Conservation (phyloP, 495 filamentous ascomycete genomes). For the Daldinia bambusicola region DNA sequence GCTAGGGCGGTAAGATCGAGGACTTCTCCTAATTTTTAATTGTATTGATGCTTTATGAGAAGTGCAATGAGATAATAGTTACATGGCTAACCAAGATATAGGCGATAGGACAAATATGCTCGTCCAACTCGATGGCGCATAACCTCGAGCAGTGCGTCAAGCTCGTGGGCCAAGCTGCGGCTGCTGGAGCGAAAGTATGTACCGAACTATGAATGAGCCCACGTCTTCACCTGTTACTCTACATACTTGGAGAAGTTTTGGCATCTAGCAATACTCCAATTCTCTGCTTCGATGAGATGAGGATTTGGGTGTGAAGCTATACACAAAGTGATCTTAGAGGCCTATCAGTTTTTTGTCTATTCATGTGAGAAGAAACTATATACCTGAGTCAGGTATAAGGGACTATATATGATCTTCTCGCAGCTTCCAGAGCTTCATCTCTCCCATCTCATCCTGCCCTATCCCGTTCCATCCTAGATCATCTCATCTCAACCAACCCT, state of each 20-base stretch:
- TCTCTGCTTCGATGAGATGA: not conserved
- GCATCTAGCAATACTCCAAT: not conserved
- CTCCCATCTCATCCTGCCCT: not conserved
- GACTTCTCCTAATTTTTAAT: not conserved
- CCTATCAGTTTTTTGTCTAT: too few species aligned
- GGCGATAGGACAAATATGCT: conserved; percentile 90
- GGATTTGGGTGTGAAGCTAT: not conserved
- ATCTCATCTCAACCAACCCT: not conserved
- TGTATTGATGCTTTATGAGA: not conserved
- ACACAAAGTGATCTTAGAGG: not conserved
- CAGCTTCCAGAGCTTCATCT: too few species aligned
- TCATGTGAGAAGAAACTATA: too few species aligned
- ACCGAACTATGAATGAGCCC: conserved; percentile 2
- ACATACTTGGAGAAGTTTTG: too few species aligned
- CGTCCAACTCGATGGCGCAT: conserved; percentile 78
- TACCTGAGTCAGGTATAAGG: too few species aligned
- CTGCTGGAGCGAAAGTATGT: conserved; percentile 78
- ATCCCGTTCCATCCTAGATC: too few species aligned
- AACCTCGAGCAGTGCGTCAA: conserved; percentile 80
- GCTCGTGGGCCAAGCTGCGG: conserved; percentile 76
- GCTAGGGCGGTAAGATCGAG: conserved; percentile 38
- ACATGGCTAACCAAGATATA: conserved; percentile 45
- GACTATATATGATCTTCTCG: not conserved
- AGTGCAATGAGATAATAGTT: not conserved
- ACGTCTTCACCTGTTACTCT: not conserved